Conservation (phyloP, 345 rosid species). For the Citrus hindsii region DNA sequence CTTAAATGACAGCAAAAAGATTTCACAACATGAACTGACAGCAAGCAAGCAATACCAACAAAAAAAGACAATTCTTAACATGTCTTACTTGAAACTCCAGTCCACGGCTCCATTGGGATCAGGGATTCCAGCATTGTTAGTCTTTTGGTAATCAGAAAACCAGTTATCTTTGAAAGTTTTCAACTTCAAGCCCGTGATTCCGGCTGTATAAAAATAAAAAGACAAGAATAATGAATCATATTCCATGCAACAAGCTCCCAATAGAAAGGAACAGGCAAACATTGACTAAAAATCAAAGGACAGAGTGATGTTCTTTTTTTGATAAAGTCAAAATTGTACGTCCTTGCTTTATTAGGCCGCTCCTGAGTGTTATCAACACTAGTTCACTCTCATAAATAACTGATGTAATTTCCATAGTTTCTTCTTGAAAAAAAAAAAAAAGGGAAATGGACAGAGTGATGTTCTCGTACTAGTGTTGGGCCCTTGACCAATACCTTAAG, state of each 20-base stretch:
- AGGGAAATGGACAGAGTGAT: background rate
- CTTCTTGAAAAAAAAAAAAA: background rate
- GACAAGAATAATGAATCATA: conserved; percentile 7
- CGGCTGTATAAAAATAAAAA: conserved; percentile 50
- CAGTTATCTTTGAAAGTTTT: conserved; percentile 86
- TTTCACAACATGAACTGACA: conserved; percentile 10
- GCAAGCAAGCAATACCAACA: conserved; percentile 5
- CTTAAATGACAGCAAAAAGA: background rate
- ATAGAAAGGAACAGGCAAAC: background rate
- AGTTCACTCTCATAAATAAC: background rate
- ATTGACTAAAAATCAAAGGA: background rate
- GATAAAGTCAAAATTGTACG: background rate
- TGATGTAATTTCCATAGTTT: background rate
- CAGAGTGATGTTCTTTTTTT: background rate
- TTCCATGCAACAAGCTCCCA: background rate
- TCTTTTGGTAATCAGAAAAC: conserved; percentile 82
- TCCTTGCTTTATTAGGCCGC: background rate
- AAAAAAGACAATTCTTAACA: conserved; percentile 19
- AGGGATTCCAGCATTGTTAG: conserved; percentile 95
- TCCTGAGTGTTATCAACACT: background rate
- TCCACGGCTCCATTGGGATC: conserved; percentile 62
- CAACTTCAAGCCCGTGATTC: conserved; percentile 81
- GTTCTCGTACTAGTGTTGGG: background rate
- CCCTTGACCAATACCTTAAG: background rate
- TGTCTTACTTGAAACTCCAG: conserved; percentile 90